Evolutionary conservation across 441 rosid genomes (phyloP).

Genomic region (Brassica balearica): DNA sequence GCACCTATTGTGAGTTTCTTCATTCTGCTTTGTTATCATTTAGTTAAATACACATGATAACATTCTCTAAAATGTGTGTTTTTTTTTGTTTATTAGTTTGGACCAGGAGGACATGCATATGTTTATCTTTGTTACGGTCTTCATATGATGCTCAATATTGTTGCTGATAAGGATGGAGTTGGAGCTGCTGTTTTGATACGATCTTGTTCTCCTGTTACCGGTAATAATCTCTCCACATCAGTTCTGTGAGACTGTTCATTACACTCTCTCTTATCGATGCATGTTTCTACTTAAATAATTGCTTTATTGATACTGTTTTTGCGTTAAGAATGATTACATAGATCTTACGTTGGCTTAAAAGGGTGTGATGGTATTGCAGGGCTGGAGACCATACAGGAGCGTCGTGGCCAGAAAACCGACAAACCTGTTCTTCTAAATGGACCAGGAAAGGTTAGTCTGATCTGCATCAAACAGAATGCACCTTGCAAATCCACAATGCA

Average conservation of each 20-base stretch:
- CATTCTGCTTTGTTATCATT: background rate
- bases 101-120: slow-evolving; percentile 91
- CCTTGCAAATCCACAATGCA: too few species aligned
- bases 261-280: background rate
- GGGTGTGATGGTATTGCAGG: slow-evolving; percentile 52
- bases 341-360: slow-evolving; percentile 18
- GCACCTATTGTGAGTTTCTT: slow-evolving; percentile 73
- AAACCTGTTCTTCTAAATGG: slow-evolving; percentile 84
- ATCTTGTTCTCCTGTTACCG: slow-evolving; percentile 81
- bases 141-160: slow-evolving; percentile 88
- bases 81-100: slow-evolving; percentile 55
- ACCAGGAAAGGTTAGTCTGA: slow-evolving; percentile 81
- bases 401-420: slow-evolving; percentile 76
- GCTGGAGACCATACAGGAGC: slow-evolving; percentile 80
- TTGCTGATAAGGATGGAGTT: slow-evolving; percentile 86
- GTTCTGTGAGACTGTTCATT: background rate
- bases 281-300: background rate
- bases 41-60: background rate
- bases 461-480: too few species aligned
- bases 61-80: slow-evolving; percentile 15
- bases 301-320: background rate
- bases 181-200: slow-evolving; percentile 92
- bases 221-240: slow-evolving; percentile 47
- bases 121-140: slow-evolving; percentile 93
- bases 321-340: background rate